phyloP scores from a whole-genome alignment of 805 yeast genomes.

The Pichia pseudocactophila region DNA sequence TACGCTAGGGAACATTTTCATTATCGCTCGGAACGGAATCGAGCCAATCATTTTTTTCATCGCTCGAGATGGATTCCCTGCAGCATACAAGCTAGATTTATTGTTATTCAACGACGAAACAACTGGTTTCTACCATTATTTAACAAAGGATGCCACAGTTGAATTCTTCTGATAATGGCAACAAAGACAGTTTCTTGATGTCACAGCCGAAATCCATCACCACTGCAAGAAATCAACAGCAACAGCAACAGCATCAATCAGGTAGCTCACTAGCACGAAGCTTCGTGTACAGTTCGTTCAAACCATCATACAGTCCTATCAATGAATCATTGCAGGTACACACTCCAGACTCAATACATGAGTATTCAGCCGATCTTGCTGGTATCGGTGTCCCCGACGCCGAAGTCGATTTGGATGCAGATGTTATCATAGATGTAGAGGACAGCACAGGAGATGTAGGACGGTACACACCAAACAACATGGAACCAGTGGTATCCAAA shows the following conservation, averaged over 20 bases:
- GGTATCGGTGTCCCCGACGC: slow-evolving; percentile 42
- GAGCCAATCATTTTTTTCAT: no score
- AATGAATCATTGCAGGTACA: slow-evolving; percentile 27
- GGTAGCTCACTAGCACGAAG: slow-evolving; percentile 32
- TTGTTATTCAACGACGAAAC: no score
- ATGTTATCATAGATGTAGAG: background rate
- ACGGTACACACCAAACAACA: no score
- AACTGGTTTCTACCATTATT: no score
- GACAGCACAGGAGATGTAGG: background rate
- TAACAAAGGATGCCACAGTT: no score
- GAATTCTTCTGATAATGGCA: background rate
- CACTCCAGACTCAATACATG: slow-evolving; percentile 43
- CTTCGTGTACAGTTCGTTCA: slow-evolving; percentile 30
- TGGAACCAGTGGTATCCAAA: background rate
- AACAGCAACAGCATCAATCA: slow-evolving; percentile 9
- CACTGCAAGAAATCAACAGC: slow-evolving; percentile 11
- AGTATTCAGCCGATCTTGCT: slow-evolving; percentile 49
- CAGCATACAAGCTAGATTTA: no score
- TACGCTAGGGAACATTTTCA: no score
- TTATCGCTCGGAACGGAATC: no score
- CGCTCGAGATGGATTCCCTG: no score
- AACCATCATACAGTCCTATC: slow-evolving; percentile 25
- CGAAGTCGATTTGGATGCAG: slow-evolving; percentile 5
- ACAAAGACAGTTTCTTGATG: background rate
- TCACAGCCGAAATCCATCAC: slow-evolving; percentile 8